Evolutionary conservation across 805 yeast genomes (phyloP).

Genomic region (Candida manassasensis): DNA sequence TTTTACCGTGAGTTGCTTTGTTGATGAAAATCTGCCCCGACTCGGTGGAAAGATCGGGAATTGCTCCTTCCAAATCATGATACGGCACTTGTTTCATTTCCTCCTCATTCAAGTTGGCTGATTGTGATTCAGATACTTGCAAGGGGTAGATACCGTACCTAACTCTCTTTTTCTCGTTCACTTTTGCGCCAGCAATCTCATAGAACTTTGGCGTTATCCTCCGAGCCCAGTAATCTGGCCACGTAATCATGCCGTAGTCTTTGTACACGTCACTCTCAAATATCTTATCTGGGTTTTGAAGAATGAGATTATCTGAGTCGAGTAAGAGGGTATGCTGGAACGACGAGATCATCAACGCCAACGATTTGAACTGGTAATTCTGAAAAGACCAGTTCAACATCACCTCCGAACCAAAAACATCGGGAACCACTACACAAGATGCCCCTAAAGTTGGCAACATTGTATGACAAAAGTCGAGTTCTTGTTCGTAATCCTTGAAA

Average conservation of each 20-base stretch:
- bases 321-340: slow-evolving; percentile 30
- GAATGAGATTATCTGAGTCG: slow-evolving; percentile 31
- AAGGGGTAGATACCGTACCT: slow-evolving; percentile 26
- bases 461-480: slow-evolving; percentile 45
- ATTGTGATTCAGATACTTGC: slow-evolving; percentile 9
- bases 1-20: slow-evolving; percentile 52
- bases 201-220: slow-evolving; percentile 33
- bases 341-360: slow-evolving; percentile 40
- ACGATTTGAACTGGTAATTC: slow-evolving; percentile 66
- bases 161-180: slow-evolving; percentile 24
- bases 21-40: slow-evolving; percentile 62
- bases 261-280: slow-evolving; percentile 26
- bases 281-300: slow-evolving; percentile 26
- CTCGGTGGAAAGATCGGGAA: slow-evolving; percentile 67
- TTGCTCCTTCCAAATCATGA: slow-evolving; percentile 63
- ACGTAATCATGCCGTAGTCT: slow-evolving; percentile 31
- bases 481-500: slow-evolving; percentile 26
- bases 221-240: slow-evolving; percentile 43
- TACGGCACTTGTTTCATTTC: slow-evolving; percentile 33
- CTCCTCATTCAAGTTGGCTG: slow-evolving; percentile 9
- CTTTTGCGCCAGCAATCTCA: slow-evolving; percentile 28
- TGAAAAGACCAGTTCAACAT: slow-evolving; percentile 38
- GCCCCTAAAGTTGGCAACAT: slow-evolving; percentile 61
- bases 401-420: slow-evolving; percentile 50
- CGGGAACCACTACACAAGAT: slow-evolving; percentile 53